Evolutionary conservation across 2,329 filamentous ascomycete species (phyloP).

Genomic region (Periconia sp.): DNA sequence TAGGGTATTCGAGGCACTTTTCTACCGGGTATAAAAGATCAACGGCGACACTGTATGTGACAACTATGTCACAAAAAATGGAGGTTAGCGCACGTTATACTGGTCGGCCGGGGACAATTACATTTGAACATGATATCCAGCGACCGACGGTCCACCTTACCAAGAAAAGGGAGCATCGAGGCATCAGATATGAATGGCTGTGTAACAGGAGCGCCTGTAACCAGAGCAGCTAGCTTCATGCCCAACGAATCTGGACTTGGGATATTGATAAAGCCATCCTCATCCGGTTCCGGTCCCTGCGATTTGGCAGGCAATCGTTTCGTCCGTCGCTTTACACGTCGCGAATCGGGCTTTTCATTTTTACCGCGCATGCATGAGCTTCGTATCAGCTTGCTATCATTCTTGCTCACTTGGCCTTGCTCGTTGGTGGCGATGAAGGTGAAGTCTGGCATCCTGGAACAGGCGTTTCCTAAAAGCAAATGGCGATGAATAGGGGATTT

Average conservation of each 20-base stretch:
- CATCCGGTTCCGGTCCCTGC: background rate
- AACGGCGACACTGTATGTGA: background rate
- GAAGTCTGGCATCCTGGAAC: conserved; percentile 1
- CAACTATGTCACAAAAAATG: background rate
- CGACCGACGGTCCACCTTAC: background rate
- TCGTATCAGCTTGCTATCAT: conserved; percentile 8
- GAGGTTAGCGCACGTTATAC: background rate
- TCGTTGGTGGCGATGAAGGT: conserved; percentile 6
- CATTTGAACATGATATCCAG: conserved; percentile 7
- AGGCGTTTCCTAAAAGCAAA: too few species aligned
- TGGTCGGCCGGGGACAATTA: background rate
- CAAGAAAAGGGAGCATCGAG: background rate
- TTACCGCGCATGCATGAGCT: conserved; percentile 16
- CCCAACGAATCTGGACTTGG: background rate
- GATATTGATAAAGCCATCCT: background rate
- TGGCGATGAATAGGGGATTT: too few species aligned
- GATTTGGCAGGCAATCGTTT: background rate
- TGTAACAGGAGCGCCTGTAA: background rate
- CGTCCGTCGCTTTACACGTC: conserved; percentile 3
- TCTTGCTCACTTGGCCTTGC: conserved; percentile 2
- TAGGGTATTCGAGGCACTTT: background rate
- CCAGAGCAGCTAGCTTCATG: background rate
- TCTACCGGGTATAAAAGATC: conserved; percentile 3
- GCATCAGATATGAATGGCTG: background rate
- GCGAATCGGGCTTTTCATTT: conserved; percentile 8